These are phyloP conservation scores for Vachellia collinsii DNA, from an alignment of 306 rosid genomes.

Conservation along the genomic window DNA sequence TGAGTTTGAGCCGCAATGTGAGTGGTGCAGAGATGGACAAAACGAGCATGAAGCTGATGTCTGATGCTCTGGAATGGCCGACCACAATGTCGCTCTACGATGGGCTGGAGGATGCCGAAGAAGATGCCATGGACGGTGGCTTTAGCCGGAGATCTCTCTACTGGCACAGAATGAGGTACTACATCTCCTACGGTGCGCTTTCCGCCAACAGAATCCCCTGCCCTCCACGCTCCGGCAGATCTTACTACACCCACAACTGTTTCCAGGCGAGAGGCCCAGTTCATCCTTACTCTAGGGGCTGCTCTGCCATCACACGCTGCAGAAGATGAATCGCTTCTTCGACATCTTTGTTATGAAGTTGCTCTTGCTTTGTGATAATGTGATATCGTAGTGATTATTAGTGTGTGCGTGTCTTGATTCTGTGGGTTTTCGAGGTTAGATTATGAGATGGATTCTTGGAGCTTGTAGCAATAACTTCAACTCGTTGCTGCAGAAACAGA, in stretches of 20 bases:
- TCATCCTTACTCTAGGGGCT: constrained; percentile 22
- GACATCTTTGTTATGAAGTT: neutral
- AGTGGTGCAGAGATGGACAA: constrained; percentile 56
- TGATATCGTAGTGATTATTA: neutral
- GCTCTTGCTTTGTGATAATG: neutral
- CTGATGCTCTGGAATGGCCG: constrained; percentile 70
- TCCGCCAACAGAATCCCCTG: constrained; percentile 89
- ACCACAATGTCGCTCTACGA: constrained; percentile 52
- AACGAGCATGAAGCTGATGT: constrained; percentile 56
- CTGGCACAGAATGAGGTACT: constrained; percentile 70
- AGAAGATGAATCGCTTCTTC: neutral
- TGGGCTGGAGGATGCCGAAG: constrained; percentile 34
- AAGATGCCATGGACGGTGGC: constrained; percentile 43
- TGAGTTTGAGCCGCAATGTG: neutral
- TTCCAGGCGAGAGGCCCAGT: constrained; percentile 65
- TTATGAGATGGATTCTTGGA: neutral
- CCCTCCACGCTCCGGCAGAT: constrained; percentile 94
- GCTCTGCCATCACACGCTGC: constrained; percentile 18
- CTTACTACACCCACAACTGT: constrained; percentile 87
- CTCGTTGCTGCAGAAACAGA: neutral
- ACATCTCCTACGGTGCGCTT: constrained; percentile 91
- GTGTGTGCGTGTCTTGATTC: neutral
- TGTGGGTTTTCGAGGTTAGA: neutral
- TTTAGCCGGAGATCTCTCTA: constrained; percentile 70
- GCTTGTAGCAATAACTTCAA: neutral